Evolutionary conservation across 2,329 filamentous ascomycete species (phyloP).

Genomic region (Calcarisporium arbuscula): DNA sequence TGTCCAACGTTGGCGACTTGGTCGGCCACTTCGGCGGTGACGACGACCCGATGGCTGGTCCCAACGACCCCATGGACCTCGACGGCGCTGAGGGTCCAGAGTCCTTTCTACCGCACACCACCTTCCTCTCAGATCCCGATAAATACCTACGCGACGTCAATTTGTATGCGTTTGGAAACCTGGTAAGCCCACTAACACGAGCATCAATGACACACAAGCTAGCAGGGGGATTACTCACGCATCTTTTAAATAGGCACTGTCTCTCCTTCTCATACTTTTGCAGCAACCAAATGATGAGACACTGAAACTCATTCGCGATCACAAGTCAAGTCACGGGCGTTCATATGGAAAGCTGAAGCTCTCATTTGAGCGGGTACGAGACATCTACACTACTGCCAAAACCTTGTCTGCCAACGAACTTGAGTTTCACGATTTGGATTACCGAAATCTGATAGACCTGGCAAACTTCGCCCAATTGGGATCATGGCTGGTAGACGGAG

Average conservation of each 20-base stretch:
- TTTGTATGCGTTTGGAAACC: slow-evolving; percentile 31
- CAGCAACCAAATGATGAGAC: slow-evolving; percentile 30
- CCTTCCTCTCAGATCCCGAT: slow-evolving; percentile 29
- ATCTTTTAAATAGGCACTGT: slow-evolving; percentile 31
- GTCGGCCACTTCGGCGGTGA: slow-evolving; percentile 24
- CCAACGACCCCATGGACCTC: slow-evolving; percentile 27
- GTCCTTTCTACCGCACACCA: slow-evolving; percentile 18
- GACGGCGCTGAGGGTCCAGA: slow-evolving; percentile 24
- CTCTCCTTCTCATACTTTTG: slow-evolving; percentile 30
- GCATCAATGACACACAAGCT: too few species aligned
- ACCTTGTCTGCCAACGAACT: slow-evolving; percentile 28
- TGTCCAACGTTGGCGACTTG: slow-evolving; percentile 32
- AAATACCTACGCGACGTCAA: slow-evolving; percentile 31
- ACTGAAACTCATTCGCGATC: slow-evolving; percentile 24
- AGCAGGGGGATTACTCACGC: too few species aligned
- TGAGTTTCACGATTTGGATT: slow-evolving; percentile 25
- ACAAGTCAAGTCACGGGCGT: slow-evolving; percentile 25
- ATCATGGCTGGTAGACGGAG: slow-evolving; percentile 30
- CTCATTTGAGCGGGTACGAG: slow-evolving; percentile 26
- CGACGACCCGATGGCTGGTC: slow-evolving; percentile 14
- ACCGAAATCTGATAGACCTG: slow-evolving; percentile 34
- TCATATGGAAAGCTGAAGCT: slow-evolving; percentile 24
- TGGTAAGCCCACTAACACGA: slow-evolving; percentile 28
- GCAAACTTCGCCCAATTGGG: slow-evolving; percentile 44
- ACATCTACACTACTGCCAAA: slow-evolving; percentile 25